A percentile compares a stretch with the other conserved stretches of the same genome.
These are phyloP conservation scores for Mucor circinelloides DNA, from an alignment of 371 early-diverging fungal species.

Conservation along the genomic window DNA sequence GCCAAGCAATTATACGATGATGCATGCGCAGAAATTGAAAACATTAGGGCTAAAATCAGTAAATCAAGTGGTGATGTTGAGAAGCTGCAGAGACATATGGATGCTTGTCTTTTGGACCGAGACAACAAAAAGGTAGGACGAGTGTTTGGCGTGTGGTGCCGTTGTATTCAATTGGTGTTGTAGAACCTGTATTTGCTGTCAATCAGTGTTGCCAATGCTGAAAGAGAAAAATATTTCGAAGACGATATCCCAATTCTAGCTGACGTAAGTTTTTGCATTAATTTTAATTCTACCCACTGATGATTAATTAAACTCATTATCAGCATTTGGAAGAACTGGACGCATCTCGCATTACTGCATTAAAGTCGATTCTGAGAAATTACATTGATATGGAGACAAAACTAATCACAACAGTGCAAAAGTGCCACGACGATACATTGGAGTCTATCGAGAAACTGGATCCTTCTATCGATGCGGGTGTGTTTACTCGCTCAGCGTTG, in stretches of 20 bases:
- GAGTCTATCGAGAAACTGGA: constrained; percentile 47
- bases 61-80: constrained; percentile 45
- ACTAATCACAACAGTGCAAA: constrained; percentile 38
- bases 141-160: not conserved
- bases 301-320: not conserved
- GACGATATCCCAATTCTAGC: constrained; percentile 63
- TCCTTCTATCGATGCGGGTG: constrained; percentile 49
- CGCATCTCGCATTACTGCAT: constrained; percentile 48
- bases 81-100: constrained; percentile 56
- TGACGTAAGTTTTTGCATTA: constrained; percentile 47
- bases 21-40: constrained; percentile 70
- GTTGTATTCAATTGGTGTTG: not conserved
- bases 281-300: not conserved
- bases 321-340: constrained; percentile 69
- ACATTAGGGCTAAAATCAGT: constrained; percentile 31
- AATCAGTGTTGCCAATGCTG: constrained; percentile 63
- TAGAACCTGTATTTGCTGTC: constrained; percentile 70
- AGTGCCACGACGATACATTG: constrained; percentile 42
- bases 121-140: constrained; percentile 74
- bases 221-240: constrained; percentile 60
- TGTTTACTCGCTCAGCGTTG: constrained; percentile 44
- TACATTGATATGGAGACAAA: constrained; percentile 53
- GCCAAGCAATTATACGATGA: constrained; percentile 72
- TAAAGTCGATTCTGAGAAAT: constrained; percentile 49
- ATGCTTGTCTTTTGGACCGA: constrained; percentile 73